Evolutionary conservation across 139 green algal species (phyloP), one percentile per base, ranked within the genome.

Genomic region (Coccomyxa sp.): DNA sequence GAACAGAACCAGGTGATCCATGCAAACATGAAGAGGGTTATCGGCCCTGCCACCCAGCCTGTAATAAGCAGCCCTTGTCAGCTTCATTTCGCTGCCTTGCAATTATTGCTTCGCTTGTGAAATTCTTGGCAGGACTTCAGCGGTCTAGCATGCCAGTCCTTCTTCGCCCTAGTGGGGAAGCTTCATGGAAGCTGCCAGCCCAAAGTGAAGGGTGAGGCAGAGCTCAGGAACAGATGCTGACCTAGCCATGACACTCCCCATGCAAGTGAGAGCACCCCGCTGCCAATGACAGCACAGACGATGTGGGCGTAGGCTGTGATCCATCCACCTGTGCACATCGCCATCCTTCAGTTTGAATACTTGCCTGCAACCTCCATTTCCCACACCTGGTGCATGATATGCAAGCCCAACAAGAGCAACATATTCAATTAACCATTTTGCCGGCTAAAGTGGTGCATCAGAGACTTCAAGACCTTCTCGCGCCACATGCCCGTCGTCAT

Each of bases 241-340:
- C 74, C 13, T 18, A 45, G 63, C 63, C 63, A 71, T 21, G 18
- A 28, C 63, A 71, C 21, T 21, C 63, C 21, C 63, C 63, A 71
- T 25, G 83, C 60, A 45, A 86, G 83, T 3, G 59, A 32, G 0
- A 83, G 78, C 38, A 86, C 83, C 10, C 83, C 83, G 25, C 63
- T 71, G 51, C 83, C 82, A 58, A 86, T 86, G 77, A 86, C 60
- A 30, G 83, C 83, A 30, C 77, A 83, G 66, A 86, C 77, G 27
- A 86, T 76, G 77, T 86, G 83, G 11, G 77, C 77, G 38, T 77
- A 25, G 23, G 83, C 83, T 16, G 63, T 82, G 13, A 82, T 15
- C 77, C 63, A 82, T 51, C 30, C 32, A n/a, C 83, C 83, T 83
- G 83, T 66, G 82, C 59, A 84, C 38, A 51, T 51, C 7, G 7